These are phyloP conservation scores for Avena insularis DNA, from an alignment of 176 grass and related monocot species.

Conservation along the genomic window DNA sequence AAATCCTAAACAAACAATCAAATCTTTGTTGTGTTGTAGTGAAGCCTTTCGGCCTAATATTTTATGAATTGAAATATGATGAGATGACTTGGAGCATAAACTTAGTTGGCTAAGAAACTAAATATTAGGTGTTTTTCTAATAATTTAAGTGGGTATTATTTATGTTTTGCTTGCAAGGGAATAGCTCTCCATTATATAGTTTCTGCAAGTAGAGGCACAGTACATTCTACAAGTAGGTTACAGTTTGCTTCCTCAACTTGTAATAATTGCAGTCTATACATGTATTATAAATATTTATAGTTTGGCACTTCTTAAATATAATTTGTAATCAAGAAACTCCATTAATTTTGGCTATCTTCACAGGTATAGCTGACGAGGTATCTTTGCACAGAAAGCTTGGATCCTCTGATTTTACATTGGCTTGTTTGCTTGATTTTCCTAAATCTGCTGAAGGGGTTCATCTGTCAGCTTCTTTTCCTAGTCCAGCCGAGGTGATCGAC, in stretches of 20 bases:
- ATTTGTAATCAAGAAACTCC: neutral
- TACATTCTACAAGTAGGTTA: conserved; percentile 12
- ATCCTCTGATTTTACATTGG: conserved; percentile 81
- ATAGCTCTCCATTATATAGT: conserved; percentile 17
- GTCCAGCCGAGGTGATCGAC: conserved; percentile 56
- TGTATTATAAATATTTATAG: conserved; percentile 20
- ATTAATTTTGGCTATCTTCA: conserved; percentile 33
- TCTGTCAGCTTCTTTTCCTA: conserved; percentile 63
- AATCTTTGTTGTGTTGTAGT: conserved; percentile 5
- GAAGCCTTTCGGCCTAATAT: neutral
- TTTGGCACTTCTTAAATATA: neutral
- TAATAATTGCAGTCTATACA: conserved; percentile 7
- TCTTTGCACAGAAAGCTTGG: conserved; percentile 86
- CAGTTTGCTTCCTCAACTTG: conserved; percentile 6
- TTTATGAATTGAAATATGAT: conserved; percentile 19
- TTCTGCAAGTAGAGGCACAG: conserved; percentile 17
- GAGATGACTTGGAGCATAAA: conserved; percentile 27
- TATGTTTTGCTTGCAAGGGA: conserved; percentile 16
- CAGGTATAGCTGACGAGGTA: conserved; percentile 66
- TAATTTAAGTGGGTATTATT: conserved; percentile 26
- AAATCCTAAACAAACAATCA: conserved; percentile 24
- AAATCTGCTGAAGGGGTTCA: conserved; percentile 52
- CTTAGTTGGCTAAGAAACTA: conserved; percentile 30
- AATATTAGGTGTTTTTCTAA: conserved; percentile 7
- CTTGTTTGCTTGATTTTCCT: conserved; percentile 89